Evolutionary conservation across 129 eudicot genomes (phyloP).

Genomic region (Flaveria robusta): DNA sequence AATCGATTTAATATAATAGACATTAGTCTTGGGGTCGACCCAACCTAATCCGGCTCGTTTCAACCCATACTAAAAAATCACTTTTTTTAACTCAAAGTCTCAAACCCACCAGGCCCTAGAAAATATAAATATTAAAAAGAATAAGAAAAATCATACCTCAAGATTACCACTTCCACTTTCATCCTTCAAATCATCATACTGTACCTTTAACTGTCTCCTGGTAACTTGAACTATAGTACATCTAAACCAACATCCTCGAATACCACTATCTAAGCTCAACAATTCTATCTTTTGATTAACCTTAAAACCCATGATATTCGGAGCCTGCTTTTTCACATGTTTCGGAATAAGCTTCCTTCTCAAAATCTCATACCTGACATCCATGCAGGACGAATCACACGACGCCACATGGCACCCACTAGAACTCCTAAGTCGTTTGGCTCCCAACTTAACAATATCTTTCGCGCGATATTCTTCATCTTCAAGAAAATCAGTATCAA

Average conservation of each 20-base stretch:
- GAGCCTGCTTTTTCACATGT: constrained; percentile 38
- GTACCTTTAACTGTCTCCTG: constrained; percentile 58
- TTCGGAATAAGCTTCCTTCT: constrained; percentile 44
- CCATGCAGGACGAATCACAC: constrained; percentile 39
- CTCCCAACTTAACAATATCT: constrained; percentile 56
- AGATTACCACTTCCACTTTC: constrained; percentile 73
- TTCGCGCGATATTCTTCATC: constrained; percentile 54
- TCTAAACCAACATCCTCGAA: constrained; percentile 98
- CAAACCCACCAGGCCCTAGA: not conserved
- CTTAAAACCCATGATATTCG: constrained; percentile 40
- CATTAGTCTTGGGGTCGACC: not conserved
- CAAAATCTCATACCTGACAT: constrained; percentile 44
- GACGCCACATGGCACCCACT: constrained; percentile 44
- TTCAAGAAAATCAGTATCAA: constrained; percentile 58
- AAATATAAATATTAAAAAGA: not conserved
- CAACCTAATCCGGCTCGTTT: not conserved
- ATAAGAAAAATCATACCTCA: constrained; percentile 57
- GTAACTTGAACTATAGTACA: constrained; percentile 73
- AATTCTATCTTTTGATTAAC: constrained; percentile 68
- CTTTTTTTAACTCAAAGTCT: not conserved
- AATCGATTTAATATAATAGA: not conserved
- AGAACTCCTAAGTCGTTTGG: constrained; percentile 65
- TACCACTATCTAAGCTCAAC: constrained; percentile 92
- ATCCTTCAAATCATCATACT: constrained; percentile 78
- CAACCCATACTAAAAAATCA: no score